Conservation (phyloP, 148 eudicot species). For the Chenopodium berlandieri region DNA sequence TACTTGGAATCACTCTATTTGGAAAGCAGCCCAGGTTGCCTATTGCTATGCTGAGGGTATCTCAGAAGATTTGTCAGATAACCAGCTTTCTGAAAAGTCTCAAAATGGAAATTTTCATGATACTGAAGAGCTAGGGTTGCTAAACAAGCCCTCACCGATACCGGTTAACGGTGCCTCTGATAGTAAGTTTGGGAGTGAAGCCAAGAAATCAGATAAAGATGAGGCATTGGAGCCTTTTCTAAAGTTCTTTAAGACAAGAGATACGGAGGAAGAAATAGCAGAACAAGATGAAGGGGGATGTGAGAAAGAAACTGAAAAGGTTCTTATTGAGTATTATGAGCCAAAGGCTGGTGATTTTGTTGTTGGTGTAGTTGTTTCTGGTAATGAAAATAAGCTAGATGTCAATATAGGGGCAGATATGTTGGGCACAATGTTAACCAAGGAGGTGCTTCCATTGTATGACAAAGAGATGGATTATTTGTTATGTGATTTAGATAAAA, state of each 20-base stretch:
- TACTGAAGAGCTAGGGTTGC: constrained; percentile 65
- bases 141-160: constrained; percentile 65
- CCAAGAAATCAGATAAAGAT: constrained; percentile 41
- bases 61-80: constrained; percentile 33
- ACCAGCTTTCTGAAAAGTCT: constrained; percentile 33
- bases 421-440: constrained; percentile 91
- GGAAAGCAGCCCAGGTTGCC: constrained; percentile 39
- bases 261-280: constrained; percentile 29
- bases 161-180: constrained; percentile 27
- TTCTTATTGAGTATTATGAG: constrained; percentile 76
- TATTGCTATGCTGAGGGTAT: constrained; percentile 48
- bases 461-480: constrained; percentile 69
- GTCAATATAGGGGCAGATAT: constrained; percentile 84
- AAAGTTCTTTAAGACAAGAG: constrained; percentile 65
- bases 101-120: constrained; percentile 35
- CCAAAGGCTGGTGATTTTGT: constrained; percentile 88
- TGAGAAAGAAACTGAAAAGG: constrained; percentile 37
- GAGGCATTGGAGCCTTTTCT: constrained; percentile 74
- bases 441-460: constrained; percentile 86
- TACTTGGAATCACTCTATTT: constrained; percentile 27
- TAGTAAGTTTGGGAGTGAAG: constrained; percentile 34
- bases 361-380: constrained; percentile 87
- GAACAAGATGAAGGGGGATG: constrained; percentile 17
- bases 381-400: constrained; percentile 87
- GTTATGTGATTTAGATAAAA: constrained; percentile 65